Base-by-base conservation (phyloP, 192 early-diverging fungal species). In the Backusella mclennaniae region DNA sequence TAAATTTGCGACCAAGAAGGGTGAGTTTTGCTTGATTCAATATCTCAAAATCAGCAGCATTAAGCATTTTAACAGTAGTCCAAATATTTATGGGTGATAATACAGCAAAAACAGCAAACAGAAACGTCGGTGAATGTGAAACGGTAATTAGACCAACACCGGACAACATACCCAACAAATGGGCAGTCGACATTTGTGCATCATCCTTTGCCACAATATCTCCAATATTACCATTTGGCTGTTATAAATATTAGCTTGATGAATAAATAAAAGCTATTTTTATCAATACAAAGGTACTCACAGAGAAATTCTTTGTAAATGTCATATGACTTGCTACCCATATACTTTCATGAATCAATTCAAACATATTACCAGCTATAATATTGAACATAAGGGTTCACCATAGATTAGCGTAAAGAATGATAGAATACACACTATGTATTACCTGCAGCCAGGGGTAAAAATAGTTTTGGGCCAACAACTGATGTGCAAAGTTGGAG, bases 161-260 rank as follows among this genome's bases (percentile, higher is more conserved):
- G 4, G 80, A 80, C 11, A 89, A 41, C 79, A 93, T 84, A 42
- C 92, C 92, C 21, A 86, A 41, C 33, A 93, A 80, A 79, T 93
- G 89, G 1, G 90, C 90, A 17, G 90, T 81, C 7, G 87, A 87
- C 85, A 92, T 89, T 81, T 93, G 92, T 35, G 88, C 83, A 73
- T 93, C 92, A 77, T 93, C 92, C 67, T 93, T 93, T 4, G 90
- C 89, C 6, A 92, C 89, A 70, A 93, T 84, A 70, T 93, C 92
- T 19, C 90, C 92, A 44, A 93, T 87, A 80, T 93, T 93, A 21
- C 91, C 92, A 80, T 86, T 86, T 41, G 88, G 78, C 73, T 85
- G 39, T 66, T 52, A 63, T 14, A 71, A 49, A 75, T 0, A 74
- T 70, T n/a, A 7, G 26, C 35, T 23, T 15, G 39, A 66, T 26